Evolutionary conservation across 495 filamentous ascomycete genomes (phyloP), one percentile per base, ranked within the genome.

Genomic region (Penicillium canariense): DNA sequence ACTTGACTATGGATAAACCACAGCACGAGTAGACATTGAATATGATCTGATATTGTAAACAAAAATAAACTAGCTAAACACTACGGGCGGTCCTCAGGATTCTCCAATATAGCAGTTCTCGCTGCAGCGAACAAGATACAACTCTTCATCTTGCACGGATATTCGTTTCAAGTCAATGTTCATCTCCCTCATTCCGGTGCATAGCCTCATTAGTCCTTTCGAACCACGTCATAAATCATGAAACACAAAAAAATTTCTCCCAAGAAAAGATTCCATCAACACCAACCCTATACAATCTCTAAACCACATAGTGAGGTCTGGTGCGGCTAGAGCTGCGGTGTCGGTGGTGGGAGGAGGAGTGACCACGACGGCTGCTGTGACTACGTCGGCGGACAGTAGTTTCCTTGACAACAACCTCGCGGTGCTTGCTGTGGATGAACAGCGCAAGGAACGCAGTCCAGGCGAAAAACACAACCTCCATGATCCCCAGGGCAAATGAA

Each of bases 391-490:
- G 56, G 5, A 75, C 58, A 60, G 65, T 70, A 22, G 67, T 81
- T 70, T 72, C 77, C 59, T 66, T 71, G 15, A 72, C 75, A 30
- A 76, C 68, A 28, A 68, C 63, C 11, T 71, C 67, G 0, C 59
- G 47, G 7, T 68, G 50, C 28, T 63, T 47, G 11, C 70, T 72
- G 50, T 87, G 80, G 47, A 88, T 69, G 42, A 74, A 76, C 35
- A 84, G 74, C 4, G 87, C 84, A 17, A 87, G 59, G 9, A 87
- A 63, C 25, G 75, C 76, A 1, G 90, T 93, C 63, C 89, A 72
- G 63, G 86, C 82, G 69, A 96, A 96, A 70, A 93, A 89, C 27
- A 95, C 72, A 48, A 73, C 74, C 61, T 94, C 90, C 84, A 96
- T 93, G 62, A 96, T 96, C 1, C 83, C 91, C 54, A 96, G 81